Percentiles rank a stretch among this genome's conserved stretches.
Evolutionary conservation across 768 basidiomycete species (phyloP).

Genomic region (Lactarius sanguifluus): DNA sequence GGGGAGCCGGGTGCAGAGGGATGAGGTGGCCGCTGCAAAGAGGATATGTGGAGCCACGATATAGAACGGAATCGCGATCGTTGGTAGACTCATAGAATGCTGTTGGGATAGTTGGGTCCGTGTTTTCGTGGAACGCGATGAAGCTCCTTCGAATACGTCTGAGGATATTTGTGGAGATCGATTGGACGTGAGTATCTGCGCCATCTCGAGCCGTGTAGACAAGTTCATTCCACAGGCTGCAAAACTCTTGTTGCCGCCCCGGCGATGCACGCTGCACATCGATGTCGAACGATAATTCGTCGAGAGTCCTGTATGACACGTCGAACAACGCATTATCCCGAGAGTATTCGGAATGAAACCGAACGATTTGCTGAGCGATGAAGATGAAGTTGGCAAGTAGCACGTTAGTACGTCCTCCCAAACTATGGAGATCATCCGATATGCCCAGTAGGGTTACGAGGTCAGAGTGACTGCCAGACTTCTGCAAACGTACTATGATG

Average conservation of each 20-base stretch:
- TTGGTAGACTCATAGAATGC: neutral
- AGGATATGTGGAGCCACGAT: constrained; percentile 7
- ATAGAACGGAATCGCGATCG: neutral
- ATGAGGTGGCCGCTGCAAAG: neutral
- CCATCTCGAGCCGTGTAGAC: neutral
- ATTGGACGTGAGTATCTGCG: neutral
- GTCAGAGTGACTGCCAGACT: neutral
- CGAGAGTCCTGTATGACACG: neutral
- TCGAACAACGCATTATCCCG: neutral
- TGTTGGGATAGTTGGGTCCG: neutral
- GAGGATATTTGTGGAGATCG: neutral
- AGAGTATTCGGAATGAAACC: neutral
- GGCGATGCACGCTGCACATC: neutral
- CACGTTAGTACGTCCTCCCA: neutral
- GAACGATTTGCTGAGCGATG: neutral
- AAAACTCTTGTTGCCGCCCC: constrained; percentile 12
- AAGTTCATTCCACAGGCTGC: constrained; percentile 10
- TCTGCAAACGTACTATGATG: neutral
- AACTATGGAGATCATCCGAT: neutral
- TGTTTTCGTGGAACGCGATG: neutral
- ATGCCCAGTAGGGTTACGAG: constrained; percentile 10
- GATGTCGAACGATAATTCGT: neutral
- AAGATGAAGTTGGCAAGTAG: constrained; percentile 10
- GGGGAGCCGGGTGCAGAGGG: neutral
- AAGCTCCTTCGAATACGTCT: constrained; percentile 6